phyloP scores from a whole-genome alignment of 2,329 filamentous ascomycete species.

The Sporothrix schenckii region DNA sequence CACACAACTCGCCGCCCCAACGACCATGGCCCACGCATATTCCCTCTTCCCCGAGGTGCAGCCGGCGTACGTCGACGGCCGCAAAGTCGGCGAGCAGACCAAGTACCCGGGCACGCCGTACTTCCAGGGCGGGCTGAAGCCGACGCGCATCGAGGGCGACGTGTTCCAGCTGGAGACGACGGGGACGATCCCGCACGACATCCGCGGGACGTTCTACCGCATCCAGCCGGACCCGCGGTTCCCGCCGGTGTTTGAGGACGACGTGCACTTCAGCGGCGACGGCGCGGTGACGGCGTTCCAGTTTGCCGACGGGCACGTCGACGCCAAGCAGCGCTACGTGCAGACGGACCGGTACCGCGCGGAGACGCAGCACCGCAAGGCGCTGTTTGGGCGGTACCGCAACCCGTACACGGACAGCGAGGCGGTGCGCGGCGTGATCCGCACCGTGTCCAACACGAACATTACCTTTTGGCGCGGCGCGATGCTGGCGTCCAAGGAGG shows the following conservation, averaged over 20 bases:
- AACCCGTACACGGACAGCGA: slow-evolving; percentile 62
- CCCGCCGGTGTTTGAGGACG: slow-evolving; percentile 58
- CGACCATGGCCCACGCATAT: slow-evolving; percentile 36
- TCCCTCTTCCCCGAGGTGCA: slow-evolving; percentile 35
- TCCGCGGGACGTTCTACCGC: slow-evolving; percentile 54
- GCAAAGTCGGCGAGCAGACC: slow-evolving; percentile 34
- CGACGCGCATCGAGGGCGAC: slow-evolving; percentile 36
- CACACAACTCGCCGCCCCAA: no score
- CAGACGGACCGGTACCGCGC: slow-evolving; percentile 45
- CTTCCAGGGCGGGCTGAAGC: slow-evolving; percentile 36
- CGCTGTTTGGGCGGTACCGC: slow-evolving; percentile 59
- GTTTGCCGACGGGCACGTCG: slow-evolving; percentile 47
- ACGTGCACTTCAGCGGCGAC: slow-evolving; percentile 47
- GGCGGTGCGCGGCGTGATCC: slow-evolving; percentile 57
- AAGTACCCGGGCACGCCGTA: slow-evolving; percentile 35
- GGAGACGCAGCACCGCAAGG: slow-evolving; percentile 41
- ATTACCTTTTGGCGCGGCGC: slow-evolving; percentile 61
- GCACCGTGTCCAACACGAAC: slow-evolving; percentile 63
- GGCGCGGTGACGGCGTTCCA: slow-evolving; percentile 49
- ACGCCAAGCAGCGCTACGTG: slow-evolving; percentile 51
- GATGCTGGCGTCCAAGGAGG: slow-evolving; percentile 60
- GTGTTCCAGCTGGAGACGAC: slow-evolving; percentile 37
- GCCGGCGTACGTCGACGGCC: slow-evolving; percentile 36
- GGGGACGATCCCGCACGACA: slow-evolving; percentile 48
- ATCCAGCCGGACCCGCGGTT: slow-evolving; percentile 58